Base-by-base conservation (phyloP, 2,329 filamentous ascomycete species). In the Iodosphaeria phyllophila region DNA sequence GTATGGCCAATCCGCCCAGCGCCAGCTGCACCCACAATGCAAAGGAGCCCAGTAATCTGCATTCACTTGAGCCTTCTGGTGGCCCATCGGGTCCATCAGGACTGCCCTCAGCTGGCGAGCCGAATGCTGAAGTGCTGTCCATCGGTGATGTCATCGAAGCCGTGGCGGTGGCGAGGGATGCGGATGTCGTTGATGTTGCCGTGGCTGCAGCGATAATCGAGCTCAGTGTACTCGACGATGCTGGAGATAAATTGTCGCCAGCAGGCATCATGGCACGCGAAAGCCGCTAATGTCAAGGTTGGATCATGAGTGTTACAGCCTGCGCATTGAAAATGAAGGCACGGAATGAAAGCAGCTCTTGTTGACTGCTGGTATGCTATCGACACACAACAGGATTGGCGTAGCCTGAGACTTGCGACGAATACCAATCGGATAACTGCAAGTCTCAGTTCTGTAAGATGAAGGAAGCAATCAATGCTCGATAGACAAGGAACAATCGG, bases 11-110 rank as follows among this genome's bases (percentile, higher is more conserved):
- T 11, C 63, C 68, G 11, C 89, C 89, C 11, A 98, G 67, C 2
- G 82, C 79, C 21, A 69, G 75, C 55, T 98, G 89, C 5, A 98
- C 76, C 17, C 98, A 43, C 28, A 98, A 64, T 8, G 89, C 86
- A 46, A 95, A 98, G 4, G 84, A 68, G 1, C 89, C 89, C 3
- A 98, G 62, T 7, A 98, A 63, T 35, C 74, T 65, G 48, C 89
- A 98, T 52, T 92, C 80, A 37, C 76, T 79, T 25, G 62, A 64
- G 16, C 65, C 54, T 3, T 60, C 58, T 25, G 47, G 50, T 6
- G 24, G 17, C 26, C 51, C 50, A 4, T 40, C 38, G n/a, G n/a
- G n/a, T n/a, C n/a, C n/a, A n/a, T n/a, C 33, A 13, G 35, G 23
- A 12, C 27, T 24, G 8, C 20, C 18, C 13, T 22, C 26, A 11